A percentile compares a stretch with the other conserved stretches of the same genome.
phyloP scores from a whole-genome alignment of 2,329 filamentous ascomycete species.

The Pseudogymnoascus sp. region DNA sequence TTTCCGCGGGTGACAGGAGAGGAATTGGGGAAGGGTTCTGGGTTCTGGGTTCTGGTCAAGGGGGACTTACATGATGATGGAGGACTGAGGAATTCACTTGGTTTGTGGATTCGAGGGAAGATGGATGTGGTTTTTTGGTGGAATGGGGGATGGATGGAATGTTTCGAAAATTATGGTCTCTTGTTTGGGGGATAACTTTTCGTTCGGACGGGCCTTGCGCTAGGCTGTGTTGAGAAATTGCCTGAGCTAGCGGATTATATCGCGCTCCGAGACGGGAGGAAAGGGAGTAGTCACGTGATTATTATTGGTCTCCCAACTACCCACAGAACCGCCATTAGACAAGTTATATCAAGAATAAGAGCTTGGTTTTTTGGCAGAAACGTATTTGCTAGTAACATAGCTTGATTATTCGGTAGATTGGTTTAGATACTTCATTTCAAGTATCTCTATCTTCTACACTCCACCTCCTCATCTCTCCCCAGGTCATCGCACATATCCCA shows the following conservation, averaged over 20 bases:
- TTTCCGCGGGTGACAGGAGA: background rate
- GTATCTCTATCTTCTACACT: background rate
- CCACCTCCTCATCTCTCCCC: background rate
- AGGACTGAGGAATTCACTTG: too few relatives aligned
- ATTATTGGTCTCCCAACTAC: background rate
- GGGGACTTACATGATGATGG: constrained; percentile 23
- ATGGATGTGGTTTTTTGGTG: background rate
- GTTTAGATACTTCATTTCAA: background rate
- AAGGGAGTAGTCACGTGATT: background rate
- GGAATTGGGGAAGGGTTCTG: background rate
- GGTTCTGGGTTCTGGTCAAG: background rate
- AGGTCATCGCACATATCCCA: background rate
- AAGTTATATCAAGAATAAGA: background rate
- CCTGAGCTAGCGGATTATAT: background rate
- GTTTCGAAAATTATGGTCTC: background rate
- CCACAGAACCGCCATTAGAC: background rate
- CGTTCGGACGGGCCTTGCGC: background rate
- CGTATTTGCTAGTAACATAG: background rate
- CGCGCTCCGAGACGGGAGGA: background rate
- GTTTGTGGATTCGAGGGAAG: background rate
- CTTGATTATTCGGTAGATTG: background rate
- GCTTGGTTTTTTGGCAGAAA: background rate
- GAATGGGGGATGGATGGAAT: background rate
- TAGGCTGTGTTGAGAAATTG: background rate
- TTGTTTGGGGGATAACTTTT: background rate